A percentile compares a stretch with the other conserved stretches of the same genome.
These are phyloP conservation scores for Xerocomus potaroensis DNA, from an alignment of 768 basidiomycete genomes.

Conservation along the genomic window DNA sequence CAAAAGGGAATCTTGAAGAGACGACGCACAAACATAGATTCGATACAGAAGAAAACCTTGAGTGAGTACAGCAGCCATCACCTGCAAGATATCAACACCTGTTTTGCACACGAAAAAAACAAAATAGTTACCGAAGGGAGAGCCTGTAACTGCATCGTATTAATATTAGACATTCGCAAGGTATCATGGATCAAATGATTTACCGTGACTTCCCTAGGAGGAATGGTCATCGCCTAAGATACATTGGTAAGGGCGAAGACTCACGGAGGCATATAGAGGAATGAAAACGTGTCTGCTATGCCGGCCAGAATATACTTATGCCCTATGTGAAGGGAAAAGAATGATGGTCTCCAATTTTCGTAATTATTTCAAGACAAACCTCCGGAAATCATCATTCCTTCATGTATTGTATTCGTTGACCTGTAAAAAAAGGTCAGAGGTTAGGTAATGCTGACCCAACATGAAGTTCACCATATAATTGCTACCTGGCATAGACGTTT, in stretches of 20 bases:
- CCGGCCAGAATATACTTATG: background rate
- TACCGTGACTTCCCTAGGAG: too few species aligned
- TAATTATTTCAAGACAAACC: background rate
- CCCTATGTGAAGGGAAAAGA: background rate
- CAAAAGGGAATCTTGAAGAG: background rate
- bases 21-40: background rate
- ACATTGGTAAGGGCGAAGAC: too few species aligned
- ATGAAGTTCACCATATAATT: background rate
- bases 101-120: too few species aligned
- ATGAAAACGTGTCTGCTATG: background rate
- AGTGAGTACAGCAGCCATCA: background rate
- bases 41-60: background rate
- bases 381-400: background rate
- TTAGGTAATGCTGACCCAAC: background rate
- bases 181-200: too few species aligned
- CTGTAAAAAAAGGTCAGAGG: background rate
- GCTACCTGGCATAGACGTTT: background rate
- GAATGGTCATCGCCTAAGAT: too few species aligned
- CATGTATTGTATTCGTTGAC: background rate
- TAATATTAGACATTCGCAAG: too few species aligned
- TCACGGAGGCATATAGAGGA: too few species aligned
- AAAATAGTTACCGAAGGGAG: background rate
- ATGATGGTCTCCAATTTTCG: background rate
- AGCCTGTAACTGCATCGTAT: background rate
- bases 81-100: background rate